Conservation (phyloP, 202 grass and related monocot genomes). For the Hordeum pubiflorum region DNA sequence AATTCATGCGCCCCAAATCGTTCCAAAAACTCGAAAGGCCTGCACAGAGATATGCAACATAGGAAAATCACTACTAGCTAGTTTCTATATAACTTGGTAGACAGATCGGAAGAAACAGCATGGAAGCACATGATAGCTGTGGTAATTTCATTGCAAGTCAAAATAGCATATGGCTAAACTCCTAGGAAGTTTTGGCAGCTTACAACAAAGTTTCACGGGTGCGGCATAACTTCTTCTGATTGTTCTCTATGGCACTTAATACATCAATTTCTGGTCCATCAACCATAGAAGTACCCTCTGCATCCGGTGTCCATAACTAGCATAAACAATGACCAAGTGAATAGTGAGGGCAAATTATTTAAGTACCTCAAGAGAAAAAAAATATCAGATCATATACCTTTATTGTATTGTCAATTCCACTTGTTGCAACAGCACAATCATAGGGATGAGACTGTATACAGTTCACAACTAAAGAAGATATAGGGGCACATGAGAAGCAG, state of each 20-base stretch:
- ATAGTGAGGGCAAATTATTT: background rate
- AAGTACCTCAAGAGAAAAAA: constrained; percentile 18
- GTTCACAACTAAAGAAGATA: constrained; percentile 74
- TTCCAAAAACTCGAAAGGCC: constrained; percentile 75
- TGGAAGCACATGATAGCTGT: background rate
- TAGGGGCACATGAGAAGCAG: constrained; percentile 4
- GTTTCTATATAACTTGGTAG: background rate
- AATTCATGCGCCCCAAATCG: constrained; percentile 79
- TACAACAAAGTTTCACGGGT: constrained; percentile 79
- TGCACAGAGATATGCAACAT: constrained; percentile 22
- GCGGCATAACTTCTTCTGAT: constrained; percentile 69
- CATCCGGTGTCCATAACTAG: constrained; percentile 91
- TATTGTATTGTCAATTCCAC: constrained; percentile 87
- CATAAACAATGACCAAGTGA: background rate
- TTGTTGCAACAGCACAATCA: constrained; percentile 88
- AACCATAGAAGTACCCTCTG: constrained; percentile 50
- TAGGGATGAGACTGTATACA: constrained; percentile 97
- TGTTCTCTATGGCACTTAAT: constrained; percentile 75
- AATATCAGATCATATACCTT: constrained; percentile 51
- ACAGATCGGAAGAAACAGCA: background rate
- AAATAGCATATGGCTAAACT: background rate
- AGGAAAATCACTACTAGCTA: background rate
- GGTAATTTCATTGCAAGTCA: constrained; percentile 1
- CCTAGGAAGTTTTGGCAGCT: background rate
- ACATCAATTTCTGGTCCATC: constrained; percentile 67